phyloP scores from a whole-genome alignment of 2,329 filamentous ascomycete species.

The Sporothrix euskadiensis region DNA sequence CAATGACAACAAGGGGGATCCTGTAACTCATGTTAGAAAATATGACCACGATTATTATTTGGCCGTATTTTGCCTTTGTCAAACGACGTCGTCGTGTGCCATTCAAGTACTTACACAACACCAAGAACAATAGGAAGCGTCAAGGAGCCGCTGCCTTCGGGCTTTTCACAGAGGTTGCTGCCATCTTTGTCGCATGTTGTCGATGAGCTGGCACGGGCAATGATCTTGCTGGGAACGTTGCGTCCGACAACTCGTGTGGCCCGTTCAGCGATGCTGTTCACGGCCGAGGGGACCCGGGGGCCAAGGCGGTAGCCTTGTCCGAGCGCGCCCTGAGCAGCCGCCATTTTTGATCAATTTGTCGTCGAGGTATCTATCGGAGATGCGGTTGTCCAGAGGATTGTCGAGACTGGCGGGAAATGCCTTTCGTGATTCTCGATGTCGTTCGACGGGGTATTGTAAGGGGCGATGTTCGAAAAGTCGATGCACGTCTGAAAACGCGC shows the following conservation, averaged over 20 bases:
- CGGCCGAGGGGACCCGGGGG: slow-evolving; percentile 34
- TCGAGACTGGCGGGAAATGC: background rate
- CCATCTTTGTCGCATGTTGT: slow-evolving; percentile 36
- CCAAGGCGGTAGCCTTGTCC: slow-evolving; percentile 35
- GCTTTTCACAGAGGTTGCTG: slow-evolving; percentile 59
- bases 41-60: too few species aligned
- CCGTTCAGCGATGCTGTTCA: slow-evolving; percentile 7
- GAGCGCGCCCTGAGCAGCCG: slow-evolving; percentile 23
- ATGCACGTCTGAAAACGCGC: background rate
- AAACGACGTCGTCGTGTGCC: too few species aligned
- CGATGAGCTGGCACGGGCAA: slow-evolving; percentile 33
- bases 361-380: background rate
- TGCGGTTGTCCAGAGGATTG: background rate
- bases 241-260: slow-evolving; percentile 33
- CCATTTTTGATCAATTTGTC: slow-evolving; percentile 30
- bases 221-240: slow-evolving; percentile 32
- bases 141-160: slow-evolving; percentile 54
- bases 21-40: slow-evolving; percentile 47
- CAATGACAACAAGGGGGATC: slow-evolving; percentile 69
- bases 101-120: slow-evolving; percentile 56
- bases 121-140: slow-evolving; percentile 68
- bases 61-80: too few species aligned
- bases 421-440: background rate
- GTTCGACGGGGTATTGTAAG: background rate
- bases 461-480: background rate